Evolutionary conservation across 257 asterid genomes (phyloP).

Genomic region (Ligustrum vulgare): DNA sequence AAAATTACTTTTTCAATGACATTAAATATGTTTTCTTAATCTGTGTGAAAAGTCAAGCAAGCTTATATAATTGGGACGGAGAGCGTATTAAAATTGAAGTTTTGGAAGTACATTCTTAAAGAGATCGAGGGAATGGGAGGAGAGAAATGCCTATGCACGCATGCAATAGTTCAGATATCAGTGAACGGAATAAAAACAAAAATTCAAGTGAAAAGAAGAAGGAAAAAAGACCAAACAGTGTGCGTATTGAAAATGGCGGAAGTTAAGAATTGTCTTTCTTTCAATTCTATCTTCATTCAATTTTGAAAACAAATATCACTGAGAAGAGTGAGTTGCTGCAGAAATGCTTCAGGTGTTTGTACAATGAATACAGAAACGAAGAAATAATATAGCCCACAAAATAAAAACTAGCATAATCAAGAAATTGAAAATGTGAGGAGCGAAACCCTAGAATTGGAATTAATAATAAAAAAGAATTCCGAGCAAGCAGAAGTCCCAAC

Average conservation of each 20-base stretch:
- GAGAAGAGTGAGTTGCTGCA: slow-evolving; percentile 4
- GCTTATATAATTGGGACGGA: too few relatives aligned
- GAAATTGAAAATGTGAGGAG: neutral
- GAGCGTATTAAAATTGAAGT: too few relatives aligned
- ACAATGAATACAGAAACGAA: neutral
- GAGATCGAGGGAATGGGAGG: neutral
- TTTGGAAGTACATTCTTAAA: neutral
- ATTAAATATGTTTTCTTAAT: too few relatives aligned
- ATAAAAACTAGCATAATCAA: neutral
- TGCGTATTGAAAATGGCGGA: slow-evolving; percentile 1
- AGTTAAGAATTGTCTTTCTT: slow-evolving; percentile 5
- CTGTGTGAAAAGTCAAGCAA: too few relatives aligned
- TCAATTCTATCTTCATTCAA: neutral
- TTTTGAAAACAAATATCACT: neutral
- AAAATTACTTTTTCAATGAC: too few relatives aligned
- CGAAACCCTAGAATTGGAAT: slow-evolving; percentile 26
- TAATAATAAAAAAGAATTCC: slow-evolving; percentile 1
- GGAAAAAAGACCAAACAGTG: neutral
- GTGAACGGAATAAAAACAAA: too few relatives aligned
- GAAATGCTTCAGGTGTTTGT: slow-evolving; percentile 21
- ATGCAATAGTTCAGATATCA: neutral
- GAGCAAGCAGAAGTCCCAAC: neutral
- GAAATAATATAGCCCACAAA: neutral
- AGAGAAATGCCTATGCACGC: neutral
- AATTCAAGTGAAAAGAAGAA: neutral